Percentiles rank a stretch among this genome's conserved stretches.
Evolutionary conservation across 106 monocot species (phyloP).

Genomic region (Chionographis japonica): DNA sequence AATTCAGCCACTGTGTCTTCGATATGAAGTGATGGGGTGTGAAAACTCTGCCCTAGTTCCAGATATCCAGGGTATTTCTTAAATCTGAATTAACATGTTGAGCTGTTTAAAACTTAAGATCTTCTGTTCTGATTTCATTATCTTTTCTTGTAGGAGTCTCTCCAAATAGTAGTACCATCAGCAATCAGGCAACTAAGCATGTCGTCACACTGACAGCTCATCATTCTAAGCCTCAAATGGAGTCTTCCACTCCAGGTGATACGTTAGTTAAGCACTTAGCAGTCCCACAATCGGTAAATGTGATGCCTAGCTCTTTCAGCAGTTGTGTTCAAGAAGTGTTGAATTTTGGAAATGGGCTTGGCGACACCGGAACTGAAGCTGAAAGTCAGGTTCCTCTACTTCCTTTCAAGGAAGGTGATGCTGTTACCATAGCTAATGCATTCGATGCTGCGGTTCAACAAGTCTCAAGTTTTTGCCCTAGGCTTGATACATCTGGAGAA

Average conservation of each 20-base stretch:
- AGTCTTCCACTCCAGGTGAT: not conserved
- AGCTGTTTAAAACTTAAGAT: too few relatives aligned
- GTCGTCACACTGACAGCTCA: not conserved
- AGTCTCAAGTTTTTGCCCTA: not conserved
- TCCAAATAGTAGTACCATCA: not conserved
- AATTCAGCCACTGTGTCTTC: not conserved
- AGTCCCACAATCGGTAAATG: not conserved
- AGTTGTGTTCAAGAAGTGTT: not conserved
- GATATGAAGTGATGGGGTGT: not conserved
- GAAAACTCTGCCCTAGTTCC: not conserved
- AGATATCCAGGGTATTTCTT: not conserved
- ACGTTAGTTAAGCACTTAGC: not conserved
- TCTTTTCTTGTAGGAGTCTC: constrained; percentile 1
- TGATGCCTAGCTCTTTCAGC: not conserved
- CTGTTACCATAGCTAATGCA: not conserved
- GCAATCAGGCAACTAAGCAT: too few relatives aligned
- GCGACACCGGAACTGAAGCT: not conserved
- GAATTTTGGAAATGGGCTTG: not conserved
- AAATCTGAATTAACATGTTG: not conserved
- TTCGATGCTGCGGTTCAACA: not conserved
- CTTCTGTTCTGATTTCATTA: too few relatives aligned
- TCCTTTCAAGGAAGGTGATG: not conserved
- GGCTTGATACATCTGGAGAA: not conserved
- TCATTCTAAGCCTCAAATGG: not conserved
- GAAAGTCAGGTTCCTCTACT: not conserved